Percentiles rank a stretch among this genome's conserved stretches.
Conservation (phyloP, 1,284 basidiomycete species). For the Austroboletus niveus region DNA sequence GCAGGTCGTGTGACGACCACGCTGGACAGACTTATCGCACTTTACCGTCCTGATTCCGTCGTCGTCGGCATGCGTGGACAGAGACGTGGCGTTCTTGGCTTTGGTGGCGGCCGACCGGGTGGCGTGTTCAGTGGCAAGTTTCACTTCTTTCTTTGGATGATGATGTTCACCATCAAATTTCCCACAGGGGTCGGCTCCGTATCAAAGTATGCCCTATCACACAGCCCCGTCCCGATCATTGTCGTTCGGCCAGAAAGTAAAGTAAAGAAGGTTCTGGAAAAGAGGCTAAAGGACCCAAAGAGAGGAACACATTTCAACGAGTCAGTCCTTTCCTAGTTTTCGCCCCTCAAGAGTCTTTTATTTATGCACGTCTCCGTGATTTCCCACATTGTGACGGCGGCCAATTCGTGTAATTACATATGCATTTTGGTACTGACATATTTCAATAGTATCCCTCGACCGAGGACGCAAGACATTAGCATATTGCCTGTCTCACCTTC, state of each 20-base stretch:
- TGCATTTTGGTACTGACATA: conserved; percentile 4
- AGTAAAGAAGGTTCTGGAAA: conserved; percentile 79
- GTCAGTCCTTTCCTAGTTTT: conserved; percentile 28
- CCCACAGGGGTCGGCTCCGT: conserved; percentile 16
- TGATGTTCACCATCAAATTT: background rate
- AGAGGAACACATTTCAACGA: conserved; percentile 75
- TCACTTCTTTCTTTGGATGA: conserved; percentile 22
- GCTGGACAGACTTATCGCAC: conserved; percentile 88
- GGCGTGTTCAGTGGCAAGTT: conserved; percentile 64
- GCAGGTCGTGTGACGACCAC: conserved; percentile 88
- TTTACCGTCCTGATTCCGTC: conserved; percentile 93
- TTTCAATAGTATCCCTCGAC: conserved; percentile 9
- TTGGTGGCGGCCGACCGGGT: conserved; percentile 41
- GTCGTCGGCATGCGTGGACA: conserved; percentile 90
- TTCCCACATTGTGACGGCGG: too few species aligned
- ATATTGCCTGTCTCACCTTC: conserved; percentile 11
- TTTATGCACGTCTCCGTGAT: too few species aligned
- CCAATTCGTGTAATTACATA: background rate
- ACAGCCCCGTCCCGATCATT: conserved; percentile 90
- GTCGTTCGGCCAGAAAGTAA: conserved; percentile 88
- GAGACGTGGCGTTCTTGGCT: conserved; percentile 52
- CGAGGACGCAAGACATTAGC: conserved; percentile 10
- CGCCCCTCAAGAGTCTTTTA: background rate
- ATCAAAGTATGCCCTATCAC: conserved; percentile 77
- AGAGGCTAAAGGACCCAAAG: conserved; percentile 82